phyloP scores from a whole-genome alignment of 495 filamentous ascomycete genomes.

The Cercophora scortea region DNA sequence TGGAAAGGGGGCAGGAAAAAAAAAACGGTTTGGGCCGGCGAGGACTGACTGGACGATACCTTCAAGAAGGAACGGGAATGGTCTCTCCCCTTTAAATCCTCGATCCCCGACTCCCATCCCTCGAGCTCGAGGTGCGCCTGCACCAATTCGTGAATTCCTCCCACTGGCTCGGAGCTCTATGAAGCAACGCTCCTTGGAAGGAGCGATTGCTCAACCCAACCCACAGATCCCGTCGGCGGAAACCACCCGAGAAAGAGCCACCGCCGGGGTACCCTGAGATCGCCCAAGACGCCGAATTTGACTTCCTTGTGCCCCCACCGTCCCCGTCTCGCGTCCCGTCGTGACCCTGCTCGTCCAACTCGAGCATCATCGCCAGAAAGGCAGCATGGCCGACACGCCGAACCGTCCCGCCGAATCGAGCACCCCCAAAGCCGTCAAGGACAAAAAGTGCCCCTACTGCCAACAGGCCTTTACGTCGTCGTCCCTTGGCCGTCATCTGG shows the following conservation, averaged over 20 bases:
- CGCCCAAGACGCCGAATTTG: background rate
- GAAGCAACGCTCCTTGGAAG: conserved; percentile 9
- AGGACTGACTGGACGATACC: background rate
- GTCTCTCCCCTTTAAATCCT: background rate
- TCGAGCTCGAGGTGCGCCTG: background rate
- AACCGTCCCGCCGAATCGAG: conserved; percentile 18
- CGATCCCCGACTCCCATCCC: background rate
- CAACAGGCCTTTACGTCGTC: conserved; percentile 81
- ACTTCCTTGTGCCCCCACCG: background rate
- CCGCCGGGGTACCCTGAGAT: conserved; percentile 2
- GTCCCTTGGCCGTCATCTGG: conserved; percentile 84
- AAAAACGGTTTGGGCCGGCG: background rate
- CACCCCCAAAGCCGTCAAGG: conserved; percentile 49
- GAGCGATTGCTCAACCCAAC: conserved; percentile 9
- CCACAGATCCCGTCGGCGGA: too few species aligned
- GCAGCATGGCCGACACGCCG: conserved; percentile 16
- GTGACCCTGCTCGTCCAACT: background rate
- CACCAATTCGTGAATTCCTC: background rate
- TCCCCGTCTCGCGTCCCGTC: background rate
- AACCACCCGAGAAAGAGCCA: too few species aligned
- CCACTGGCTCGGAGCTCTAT: background rate
- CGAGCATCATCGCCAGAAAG: background rate
- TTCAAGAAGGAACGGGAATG: background rate
- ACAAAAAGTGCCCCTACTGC: conserved; percentile 80
- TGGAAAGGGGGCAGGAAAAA: background rate